phyloP scores from a whole-genome alignment of 768 basidiomycete species.

The Grammothele lineata region DNA sequence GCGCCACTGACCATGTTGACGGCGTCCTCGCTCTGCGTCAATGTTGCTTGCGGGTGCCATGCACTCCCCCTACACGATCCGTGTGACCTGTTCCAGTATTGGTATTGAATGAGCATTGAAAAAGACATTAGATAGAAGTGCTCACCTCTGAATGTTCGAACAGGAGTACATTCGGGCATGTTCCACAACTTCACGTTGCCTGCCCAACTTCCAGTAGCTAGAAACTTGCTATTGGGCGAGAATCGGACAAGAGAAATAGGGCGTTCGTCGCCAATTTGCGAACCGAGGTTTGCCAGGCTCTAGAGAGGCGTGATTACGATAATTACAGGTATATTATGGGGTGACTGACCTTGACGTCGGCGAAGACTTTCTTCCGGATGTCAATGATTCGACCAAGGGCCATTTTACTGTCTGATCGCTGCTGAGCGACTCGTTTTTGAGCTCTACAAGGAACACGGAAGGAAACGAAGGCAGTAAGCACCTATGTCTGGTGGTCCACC shows the following conservation, averaged over 20 bases:
- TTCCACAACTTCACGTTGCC: constrained; percentile 95
- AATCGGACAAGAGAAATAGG: constrained; percentile 94
- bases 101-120: background rate
- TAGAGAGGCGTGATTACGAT: constrained; percentile 25
- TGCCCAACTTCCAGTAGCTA: constrained; percentile 96
- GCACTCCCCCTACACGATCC: constrained; percentile 95
- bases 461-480: constrained; percentile 61
- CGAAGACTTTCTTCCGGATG: constrained; percentile 85
- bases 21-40: constrained; percentile 53
- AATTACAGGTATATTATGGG: background rate
- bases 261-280: constrained; percentile 96
- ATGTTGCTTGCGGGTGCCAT: constrained; percentile 94
- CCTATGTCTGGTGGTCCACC: constrained; percentile 51
- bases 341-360: constrained; percentile 78
- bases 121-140: constrained; percentile 14
- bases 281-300: constrained; percentile 91
- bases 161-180: constrained; percentile 82
- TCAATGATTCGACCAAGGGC: constrained; percentile 89
- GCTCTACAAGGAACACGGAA: constrained; percentile 64
- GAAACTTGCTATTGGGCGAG: constrained; percentile 81
- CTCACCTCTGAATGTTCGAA: constrained; percentile 69
- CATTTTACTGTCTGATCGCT: constrained; percentile 84
- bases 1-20: constrained; percentile 91
- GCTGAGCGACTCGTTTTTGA: constrained; percentile 89
- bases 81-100: constrained; percentile 55